These are phyloP conservation scores for Naganishia sp. DNA, from an alignment of 1,284 basidiomycete genomes.

Conservation along the genomic window DNA sequence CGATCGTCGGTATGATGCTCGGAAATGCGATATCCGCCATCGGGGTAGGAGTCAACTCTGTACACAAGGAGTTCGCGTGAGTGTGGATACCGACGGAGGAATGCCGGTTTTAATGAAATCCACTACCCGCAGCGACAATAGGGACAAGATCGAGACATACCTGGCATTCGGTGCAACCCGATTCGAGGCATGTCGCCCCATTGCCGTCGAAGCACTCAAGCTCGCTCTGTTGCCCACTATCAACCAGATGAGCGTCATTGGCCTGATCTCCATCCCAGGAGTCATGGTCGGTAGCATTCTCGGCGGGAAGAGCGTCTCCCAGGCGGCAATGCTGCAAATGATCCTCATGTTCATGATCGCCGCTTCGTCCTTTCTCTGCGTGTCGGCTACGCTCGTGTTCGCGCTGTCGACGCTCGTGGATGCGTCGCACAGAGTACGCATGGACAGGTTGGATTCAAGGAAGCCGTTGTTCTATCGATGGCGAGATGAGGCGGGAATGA, in stretches of 20 bases:
- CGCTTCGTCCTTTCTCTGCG: slow-evolving; percentile 68
- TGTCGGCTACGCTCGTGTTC: slow-evolving; percentile 65
- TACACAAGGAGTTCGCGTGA: slow-evolving; percentile 48
- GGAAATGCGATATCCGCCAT: slow-evolving; percentile 75
- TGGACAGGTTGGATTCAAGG: slow-evolving; percentile 64
- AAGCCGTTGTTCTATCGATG: slow-evolving; percentile 60
- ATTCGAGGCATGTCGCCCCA: slow-evolving; percentile 74
- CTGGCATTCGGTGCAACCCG: slow-evolving; percentile 77
- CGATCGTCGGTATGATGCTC: slow-evolving; percentile 83
- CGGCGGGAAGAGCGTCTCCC: slow-evolving; percentile 76
- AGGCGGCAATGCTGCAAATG: slow-evolving; percentile 81
- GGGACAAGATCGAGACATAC: slow-evolving; percentile 77
- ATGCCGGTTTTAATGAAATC: background rate
- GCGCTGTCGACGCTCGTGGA: slow-evolving; percentile 68
- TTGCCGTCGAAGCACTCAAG: slow-evolving; percentile 72
- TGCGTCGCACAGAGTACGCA: slow-evolving; percentile 66
- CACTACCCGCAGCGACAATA: slow-evolving; percentile 63
- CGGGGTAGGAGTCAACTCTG: slow-evolving; percentile 64
- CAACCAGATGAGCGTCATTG: slow-evolving; percentile 81
- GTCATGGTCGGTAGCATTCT: slow-evolving; percentile 90
- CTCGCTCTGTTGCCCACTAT: slow-evolving; percentile 75
- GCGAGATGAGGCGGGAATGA: slow-evolving; percentile 46
- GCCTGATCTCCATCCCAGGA: slow-evolving; percentile 66
- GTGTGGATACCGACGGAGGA: slow-evolving; percentile 59
- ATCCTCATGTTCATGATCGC: slow-evolving; percentile 90